A percentile compares a stretch with the other conserved stretches of the same genome.
phyloP scores from a whole-genome alignment of 768 basidiomycete genomes.

The Boletus bicolor region DNA sequence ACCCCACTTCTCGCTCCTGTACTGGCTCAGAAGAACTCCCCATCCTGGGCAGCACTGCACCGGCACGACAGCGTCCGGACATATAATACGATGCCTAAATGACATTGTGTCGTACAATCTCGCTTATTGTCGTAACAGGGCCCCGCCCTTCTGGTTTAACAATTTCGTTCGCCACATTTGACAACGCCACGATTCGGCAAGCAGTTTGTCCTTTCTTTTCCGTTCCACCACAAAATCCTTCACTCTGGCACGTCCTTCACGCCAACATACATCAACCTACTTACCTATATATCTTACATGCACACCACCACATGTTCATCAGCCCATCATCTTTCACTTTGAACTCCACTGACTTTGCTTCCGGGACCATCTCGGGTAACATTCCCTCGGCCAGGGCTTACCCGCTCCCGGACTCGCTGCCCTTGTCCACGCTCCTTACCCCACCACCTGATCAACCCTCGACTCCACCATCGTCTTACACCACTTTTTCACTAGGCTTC shows the following conservation, averaged over 20 bases:
- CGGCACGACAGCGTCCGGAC: constrained; percentile 1
- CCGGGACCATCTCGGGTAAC: constrained; percentile 7
- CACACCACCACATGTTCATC: constrained; percentile 29
- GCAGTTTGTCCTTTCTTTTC: constrained; percentile 11
- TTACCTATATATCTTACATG: constrained; percentile 26
- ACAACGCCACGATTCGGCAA: constrained; percentile 10
- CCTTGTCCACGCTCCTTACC: constrained; percentile 18
- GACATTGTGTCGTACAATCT: constrained; percentile 17
- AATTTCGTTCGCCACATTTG: neutral
- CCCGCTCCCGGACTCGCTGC: constrained; percentile 13
- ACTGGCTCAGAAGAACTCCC: neutral
- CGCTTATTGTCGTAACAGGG: constrained; percentile 19
- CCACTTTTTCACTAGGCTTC: neutral
- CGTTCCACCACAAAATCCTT: constrained; percentile 8
- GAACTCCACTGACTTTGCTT: constrained; percentile 13
- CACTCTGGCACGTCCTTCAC: constrained; percentile 24
- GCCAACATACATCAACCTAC: constrained; percentile 12
- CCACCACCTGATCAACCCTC: constrained; percentile 7
- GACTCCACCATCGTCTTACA: neutral
- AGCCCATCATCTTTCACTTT: constrained; percentile 17
- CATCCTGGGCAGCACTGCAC: constrained; percentile 11
- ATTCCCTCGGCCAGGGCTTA: constrained; percentile 3
- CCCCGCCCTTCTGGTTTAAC: neutral
- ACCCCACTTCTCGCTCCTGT: neutral
- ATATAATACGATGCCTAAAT: constrained; percentile 3